Conservation (phyloP, 805 yeast species). For the Saccharomycopsis babjevae region DNA sequence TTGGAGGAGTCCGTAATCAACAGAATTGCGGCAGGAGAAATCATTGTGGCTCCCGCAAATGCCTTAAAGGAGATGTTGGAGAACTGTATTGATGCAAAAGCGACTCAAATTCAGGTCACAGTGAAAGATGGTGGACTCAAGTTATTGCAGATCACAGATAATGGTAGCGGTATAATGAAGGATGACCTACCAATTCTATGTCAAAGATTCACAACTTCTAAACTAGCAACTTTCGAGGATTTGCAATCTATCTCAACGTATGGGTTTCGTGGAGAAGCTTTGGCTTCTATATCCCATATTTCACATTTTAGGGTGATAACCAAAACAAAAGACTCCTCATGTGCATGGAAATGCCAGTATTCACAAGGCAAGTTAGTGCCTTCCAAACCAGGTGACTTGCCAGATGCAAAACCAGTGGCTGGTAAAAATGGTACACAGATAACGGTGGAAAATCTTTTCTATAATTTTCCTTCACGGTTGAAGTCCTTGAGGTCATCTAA, state of each 20-base stretch:
- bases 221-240: conserved; percentile 66
- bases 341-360: conserved; percentile 69
- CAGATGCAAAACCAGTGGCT: conserved; percentile 64
- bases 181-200: conserved; percentile 76
- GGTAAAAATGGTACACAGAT: conserved; percentile 84
- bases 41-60: conserved; percentile 85
- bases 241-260: conserved; percentile 61
- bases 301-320: conserved; percentile 74
- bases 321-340: conserved; percentile 44
- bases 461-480: conserved; percentile 73
- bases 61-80: conserved; percentile 91
- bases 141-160: conserved; percentile 76
- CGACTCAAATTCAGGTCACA: conserved; percentile 63
- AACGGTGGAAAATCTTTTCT: conserved; percentile 79
- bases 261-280: conserved; percentile 95
- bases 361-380: conserved; percentile 52
- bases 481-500: conserved; percentile 51
- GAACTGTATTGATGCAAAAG: conserved; percentile 80
- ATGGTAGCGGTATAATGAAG: conserved; percentile 71
- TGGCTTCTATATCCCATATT: conserved; percentile 88
- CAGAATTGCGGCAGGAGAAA: conserved; percentile 95
- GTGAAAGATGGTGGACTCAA: conserved; percentile 92
- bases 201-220: conserved; percentile 88
- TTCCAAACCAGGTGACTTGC: conserved; percentile 28
- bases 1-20: conserved; percentile 70